Evolutionary conservation across 805 yeast genomes (phyloP).

Genomic region (Ogataea sp.): DNA sequence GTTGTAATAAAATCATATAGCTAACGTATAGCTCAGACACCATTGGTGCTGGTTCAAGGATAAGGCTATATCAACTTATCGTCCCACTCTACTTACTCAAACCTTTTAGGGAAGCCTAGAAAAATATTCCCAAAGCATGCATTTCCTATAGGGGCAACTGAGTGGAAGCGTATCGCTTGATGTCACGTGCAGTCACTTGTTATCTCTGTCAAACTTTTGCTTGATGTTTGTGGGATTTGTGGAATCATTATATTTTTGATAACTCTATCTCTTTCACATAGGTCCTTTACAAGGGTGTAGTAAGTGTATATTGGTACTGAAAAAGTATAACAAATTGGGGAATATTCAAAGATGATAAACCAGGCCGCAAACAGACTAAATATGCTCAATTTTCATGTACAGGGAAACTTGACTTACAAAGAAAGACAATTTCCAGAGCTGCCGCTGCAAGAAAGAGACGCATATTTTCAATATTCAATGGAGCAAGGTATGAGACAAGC

Average conservation of each 20-base stretch:
- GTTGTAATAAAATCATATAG: too few relatives aligned
- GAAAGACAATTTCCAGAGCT: conserved; percentile 1
- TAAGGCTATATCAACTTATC: too few relatives aligned
- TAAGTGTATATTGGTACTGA: background rate
- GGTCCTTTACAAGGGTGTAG: too few relatives aligned
- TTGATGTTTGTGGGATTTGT: background rate
- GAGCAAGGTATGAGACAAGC: background rate
- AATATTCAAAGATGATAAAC: background rate
- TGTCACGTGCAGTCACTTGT: background rate
- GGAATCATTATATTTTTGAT: background rate
- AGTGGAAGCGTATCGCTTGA: too few relatives aligned
- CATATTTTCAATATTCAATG: background rate
- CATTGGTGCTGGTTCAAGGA: too few relatives aligned
- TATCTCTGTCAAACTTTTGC: background rate
- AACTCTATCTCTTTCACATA: background rate
- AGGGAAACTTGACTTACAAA: background rate
- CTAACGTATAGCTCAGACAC: too few relatives aligned
- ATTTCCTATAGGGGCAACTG: too few relatives aligned
- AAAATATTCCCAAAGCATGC: too few relatives aligned
- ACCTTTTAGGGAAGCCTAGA: too few relatives aligned
- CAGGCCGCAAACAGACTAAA: background rate
- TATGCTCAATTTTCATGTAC: background rate
- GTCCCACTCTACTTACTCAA: too few relatives aligned
- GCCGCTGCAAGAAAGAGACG: background rate
- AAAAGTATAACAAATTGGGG: background rate